Conservation (phyloP, 2,329 filamentous ascomycete species). For the Claviceps quebecensis region DNA sequence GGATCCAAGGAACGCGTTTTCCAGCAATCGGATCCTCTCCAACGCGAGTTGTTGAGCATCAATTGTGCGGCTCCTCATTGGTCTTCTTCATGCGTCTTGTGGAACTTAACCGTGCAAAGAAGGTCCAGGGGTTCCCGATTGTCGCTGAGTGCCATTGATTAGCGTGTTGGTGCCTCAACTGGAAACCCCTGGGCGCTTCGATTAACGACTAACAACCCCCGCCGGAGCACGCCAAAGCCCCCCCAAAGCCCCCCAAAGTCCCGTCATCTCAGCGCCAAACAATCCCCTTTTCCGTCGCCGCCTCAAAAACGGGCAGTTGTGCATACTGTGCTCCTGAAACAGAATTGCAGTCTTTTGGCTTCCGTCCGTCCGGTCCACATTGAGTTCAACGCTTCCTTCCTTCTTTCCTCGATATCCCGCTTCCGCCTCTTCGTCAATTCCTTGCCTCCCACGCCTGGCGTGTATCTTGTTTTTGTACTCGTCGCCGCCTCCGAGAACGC, state of each 20-base stretch:
- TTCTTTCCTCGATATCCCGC: conserved; percentile 1
- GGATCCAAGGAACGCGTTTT: background rate
- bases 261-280: background rate
- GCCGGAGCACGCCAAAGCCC: background rate
- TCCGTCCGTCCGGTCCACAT: background rate
- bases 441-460: background rate
- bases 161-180: background rate
- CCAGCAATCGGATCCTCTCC: background rate
- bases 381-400: background rate
- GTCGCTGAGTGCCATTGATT: no score
- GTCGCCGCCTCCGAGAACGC: no score
- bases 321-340: no score
- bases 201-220: no score
- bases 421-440: background rate
- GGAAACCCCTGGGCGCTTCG: no score
- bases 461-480: background rate
- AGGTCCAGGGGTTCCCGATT: no score
- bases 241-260: background rate
- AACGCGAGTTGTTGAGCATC: conserved; percentile 8
- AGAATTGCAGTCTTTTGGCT: background rate
- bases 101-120: background rate
- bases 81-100: background rate
- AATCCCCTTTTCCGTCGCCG: background rate
- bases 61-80: conserved; percentile 18
- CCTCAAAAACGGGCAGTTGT: background rate